Evolutionary conservation across 192 early-diverging fungal species (phyloP).

Genomic region (Spizellomyces sp.): DNA sequence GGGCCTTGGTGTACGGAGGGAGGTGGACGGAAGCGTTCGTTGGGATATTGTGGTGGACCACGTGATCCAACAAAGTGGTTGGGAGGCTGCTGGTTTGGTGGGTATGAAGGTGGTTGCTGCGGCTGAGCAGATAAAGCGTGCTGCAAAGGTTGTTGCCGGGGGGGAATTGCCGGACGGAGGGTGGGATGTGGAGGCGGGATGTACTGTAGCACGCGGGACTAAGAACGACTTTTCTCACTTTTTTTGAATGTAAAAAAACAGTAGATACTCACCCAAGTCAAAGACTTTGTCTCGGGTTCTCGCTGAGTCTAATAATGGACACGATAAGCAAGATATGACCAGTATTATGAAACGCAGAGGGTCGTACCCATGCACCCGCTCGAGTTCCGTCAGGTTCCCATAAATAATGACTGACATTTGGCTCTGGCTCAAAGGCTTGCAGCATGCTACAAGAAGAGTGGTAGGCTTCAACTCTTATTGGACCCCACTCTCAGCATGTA

Average conservation of each 20-base stretch:
- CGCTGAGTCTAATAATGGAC: not conserved
- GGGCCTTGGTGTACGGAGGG: too few species aligned
- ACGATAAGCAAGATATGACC: not conserved
- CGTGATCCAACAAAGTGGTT: not conserved
- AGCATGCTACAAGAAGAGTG: not conserved
- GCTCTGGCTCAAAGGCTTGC: constrained; percentile 1
- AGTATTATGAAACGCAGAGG: not conserved
- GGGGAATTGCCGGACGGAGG: not conserved
- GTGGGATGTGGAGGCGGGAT: not conserved
- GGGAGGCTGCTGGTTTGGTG: not conserved
- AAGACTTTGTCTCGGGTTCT: not conserved
- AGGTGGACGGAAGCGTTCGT: too few species aligned
- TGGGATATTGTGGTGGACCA: too few species aligned
- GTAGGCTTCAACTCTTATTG: not conserved
- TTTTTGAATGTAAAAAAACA: not conserved
- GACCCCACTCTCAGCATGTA: not conserved
- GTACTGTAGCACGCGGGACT: not conserved
- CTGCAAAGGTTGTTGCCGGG: not conserved
- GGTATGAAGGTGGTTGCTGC: not conserved
- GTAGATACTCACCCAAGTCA: not conserved
- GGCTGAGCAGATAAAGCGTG: not conserved
- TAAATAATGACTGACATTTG: not conserved
- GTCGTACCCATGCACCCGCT: not conserved
- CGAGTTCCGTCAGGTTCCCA: constrained; percentile 1
- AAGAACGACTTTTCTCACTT: not conserved